Evolutionary conservation across 176 grass and related monocot species (phyloP).

Genomic region (Secale cereale): DNA sequence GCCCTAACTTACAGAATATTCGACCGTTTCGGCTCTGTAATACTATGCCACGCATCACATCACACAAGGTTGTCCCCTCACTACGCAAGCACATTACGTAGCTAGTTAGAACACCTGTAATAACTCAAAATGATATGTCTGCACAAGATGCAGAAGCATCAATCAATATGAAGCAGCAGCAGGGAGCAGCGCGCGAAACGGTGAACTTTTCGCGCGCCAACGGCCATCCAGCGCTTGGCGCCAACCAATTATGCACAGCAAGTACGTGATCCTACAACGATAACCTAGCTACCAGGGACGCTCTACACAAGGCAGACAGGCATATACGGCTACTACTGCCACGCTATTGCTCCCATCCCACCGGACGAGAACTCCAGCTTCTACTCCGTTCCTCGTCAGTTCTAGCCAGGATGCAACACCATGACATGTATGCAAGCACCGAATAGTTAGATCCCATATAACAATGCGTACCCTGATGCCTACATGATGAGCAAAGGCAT

Average conservation of each 20-base stretch:
- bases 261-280: neutral
- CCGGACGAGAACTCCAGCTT: no score
- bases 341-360: neutral
- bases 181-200: neutral
- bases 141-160: neutral
- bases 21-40: neutral
- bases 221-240: neutral
- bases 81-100: neutral
- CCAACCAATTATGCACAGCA: neutral
- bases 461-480: no score
- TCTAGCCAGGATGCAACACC: neutral
- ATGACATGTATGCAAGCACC: neutral
- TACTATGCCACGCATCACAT: neutral
- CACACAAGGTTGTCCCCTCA: neutral
- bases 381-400: neutral
- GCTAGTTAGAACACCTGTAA: neutral
- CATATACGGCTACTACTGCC: fast-evolving
- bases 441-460: neutral
- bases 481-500: no score
- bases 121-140: neutral
- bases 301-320: neutral
- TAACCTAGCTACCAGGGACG: neutral
- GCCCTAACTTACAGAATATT: neutral
- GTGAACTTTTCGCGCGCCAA: neutral
- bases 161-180: neutral